Base-by-base conservation (phyloP, 176 grass and related monocot species). In the Musa acuminata region DNA sequence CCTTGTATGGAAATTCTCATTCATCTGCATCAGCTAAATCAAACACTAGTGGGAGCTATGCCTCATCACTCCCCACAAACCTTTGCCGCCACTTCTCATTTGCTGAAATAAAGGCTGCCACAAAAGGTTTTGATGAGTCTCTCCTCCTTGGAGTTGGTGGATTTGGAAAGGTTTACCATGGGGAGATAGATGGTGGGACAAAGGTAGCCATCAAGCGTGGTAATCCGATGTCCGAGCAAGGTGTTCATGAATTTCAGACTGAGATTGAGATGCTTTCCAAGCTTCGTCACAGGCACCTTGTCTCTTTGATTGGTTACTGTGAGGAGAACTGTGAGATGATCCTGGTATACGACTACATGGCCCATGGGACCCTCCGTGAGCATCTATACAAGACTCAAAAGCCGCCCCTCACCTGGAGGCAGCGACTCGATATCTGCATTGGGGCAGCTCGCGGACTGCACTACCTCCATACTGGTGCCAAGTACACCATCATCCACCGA, bases 261-360 rank as follows among this genome's bases (percentile, higher is more conserved):
- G 86, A 88, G 54, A 88, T 88, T 27, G 55, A 82, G 16, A 74
- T 79, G 70, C 48, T 88, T 8, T 76, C 82, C n/a, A 62, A 72
- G 71, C 75, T 88, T 43, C 75, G 86, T 8, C 82, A 88, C 43
- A 57, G 75, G 11, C 86, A 88, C 68, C 82, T 88, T 11, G 82
- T 88, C 20, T 88, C 86, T 9, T 65, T 88, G 52, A 82, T 88
- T 69, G 86, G 86, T 23, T 88, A 75, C 5, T 88, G 86, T 21
- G 63, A 84, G 12, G 86, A 88, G 8, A 52, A 76, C 26, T 53
- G 77, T 55, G 86, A 88, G 80, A 88, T 88, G 86, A 84, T 84
- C 19, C 59, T 88, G n/a, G 16, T 88, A 0, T 88, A 88, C 11
- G 86, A 88, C 13, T 82, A 88, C 64, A 88, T 88, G 82, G 79